A percentile compares a stretch with the other conserved stretches of the same genome.
phyloP scores from a whole-genome alignment of 352 stramenopile species.

The Phytophthora boehmeriae region DNA sequence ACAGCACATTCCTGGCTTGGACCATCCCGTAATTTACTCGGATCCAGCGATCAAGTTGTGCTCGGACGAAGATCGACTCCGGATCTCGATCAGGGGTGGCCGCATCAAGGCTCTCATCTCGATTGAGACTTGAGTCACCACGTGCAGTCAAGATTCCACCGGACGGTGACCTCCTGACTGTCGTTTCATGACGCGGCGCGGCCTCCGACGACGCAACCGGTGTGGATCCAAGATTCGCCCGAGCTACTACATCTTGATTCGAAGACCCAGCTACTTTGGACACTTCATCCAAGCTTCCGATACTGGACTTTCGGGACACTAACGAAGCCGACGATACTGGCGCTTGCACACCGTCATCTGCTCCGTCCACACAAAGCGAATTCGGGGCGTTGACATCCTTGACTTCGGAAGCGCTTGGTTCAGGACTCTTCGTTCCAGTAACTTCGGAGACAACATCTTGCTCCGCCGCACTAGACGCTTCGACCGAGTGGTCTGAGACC shows the following conservation, averaged over 20 bases:
- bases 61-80: background rate
- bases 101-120: background rate
- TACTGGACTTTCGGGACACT: background rate
- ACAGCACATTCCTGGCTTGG: background rate
- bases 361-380: background rate
- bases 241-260: background rate
- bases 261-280: background rate
- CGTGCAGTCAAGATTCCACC: background rate
- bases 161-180: background rate
- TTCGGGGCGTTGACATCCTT: background rate
- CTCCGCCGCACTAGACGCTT: background rate
- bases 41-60: background rate
- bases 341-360: background rate
- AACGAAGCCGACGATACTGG: background rate
- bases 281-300: background rate
- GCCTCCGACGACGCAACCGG: background rate
- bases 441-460: background rate
- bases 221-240: background rate
- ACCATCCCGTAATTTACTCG: background rate
- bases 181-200: background rate
- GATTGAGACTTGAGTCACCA: background rate
- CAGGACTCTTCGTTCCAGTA: background rate
- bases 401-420: background rate
- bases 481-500: background rate
- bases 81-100: background rate